Evolutionary conservation across 495 filamentous ascomycete species (phyloP).

Genomic region (Hyphodiscus hymeniophilus): DNA sequence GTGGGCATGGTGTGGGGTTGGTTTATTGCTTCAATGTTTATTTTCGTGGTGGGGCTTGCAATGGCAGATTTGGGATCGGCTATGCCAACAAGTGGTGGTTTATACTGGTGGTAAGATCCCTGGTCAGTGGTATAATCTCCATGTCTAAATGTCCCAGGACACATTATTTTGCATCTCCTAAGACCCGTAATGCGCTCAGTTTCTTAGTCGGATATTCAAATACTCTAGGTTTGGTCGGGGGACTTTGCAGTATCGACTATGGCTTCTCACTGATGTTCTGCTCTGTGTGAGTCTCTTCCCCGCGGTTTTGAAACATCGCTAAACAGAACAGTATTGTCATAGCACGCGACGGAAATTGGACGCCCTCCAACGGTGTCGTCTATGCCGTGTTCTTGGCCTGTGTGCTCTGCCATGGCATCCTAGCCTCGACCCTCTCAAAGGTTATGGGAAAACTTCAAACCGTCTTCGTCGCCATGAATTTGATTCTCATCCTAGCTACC

Average conservation of each 20-base stretch:
- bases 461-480: conserved; percentile 52
- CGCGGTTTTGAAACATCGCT: not conserved
- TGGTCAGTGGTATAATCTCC: not conserved
- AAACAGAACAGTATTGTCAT: conserved; percentile 39
- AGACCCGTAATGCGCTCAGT: conserved; percentile 52
- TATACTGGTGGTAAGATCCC: conserved; percentile 42
- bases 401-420: conserved; percentile 48
- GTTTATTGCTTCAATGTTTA: conserved; percentile 53
- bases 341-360: conserved; percentile 54
- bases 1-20: conserved; percentile 68
- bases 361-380: conserved; percentile 47
- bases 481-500: conserved; percentile 54
- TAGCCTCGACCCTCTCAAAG: conserved; percentile 45
- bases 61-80: conserved; percentile 63
- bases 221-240: conserved; percentile 57
- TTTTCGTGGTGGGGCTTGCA: conserved; percentile 58
- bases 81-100: conserved; percentile 62
- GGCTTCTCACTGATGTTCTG: conserved; percentile 30
- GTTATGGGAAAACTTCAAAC: conserved; percentile 62
- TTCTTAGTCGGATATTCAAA: conserved; percentile 70
- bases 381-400: conserved; percentile 56
- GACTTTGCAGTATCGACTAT: conserved; percentile 54
- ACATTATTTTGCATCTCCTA: conserved; percentile 53
- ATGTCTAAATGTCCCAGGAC: conserved; percentile 35
- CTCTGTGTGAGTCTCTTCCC: conserved; percentile 26